Evolutionary conservation across 1,284 basidiomycete species (phyloP).

Genomic region (Heterobasidion annosum): DNA sequence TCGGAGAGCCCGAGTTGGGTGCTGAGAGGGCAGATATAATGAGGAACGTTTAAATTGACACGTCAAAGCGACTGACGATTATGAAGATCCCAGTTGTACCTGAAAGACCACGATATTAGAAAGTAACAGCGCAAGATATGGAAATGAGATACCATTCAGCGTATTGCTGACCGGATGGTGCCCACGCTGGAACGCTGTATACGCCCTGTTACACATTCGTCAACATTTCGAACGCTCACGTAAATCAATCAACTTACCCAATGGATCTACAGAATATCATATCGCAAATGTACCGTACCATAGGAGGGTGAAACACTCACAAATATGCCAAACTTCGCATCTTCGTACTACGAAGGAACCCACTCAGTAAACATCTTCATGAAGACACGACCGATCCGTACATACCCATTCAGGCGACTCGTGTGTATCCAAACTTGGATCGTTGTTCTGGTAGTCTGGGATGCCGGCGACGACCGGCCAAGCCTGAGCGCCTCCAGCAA

Average conservation of each 20-base stretch:
- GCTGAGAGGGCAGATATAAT: conserved; percentile 4
- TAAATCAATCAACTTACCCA: conserved; percentile 26
- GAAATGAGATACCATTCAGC: conserved; percentile 49
- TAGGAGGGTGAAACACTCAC: conserved; percentile 20
- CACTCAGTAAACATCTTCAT: not conserved
- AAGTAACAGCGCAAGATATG: not conserved
- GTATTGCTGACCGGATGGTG: conserved; percentile 25
- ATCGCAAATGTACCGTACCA: not conserved
- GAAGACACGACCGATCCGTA: not conserved
- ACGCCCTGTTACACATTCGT: conserved; percentile 19
- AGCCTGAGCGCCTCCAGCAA: conserved; percentile 15
- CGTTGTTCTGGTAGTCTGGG: conserved; percentile 29
- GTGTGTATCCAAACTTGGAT: conserved; percentile 28
- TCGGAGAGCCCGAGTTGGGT: conserved; percentile 24
- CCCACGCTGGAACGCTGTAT: conserved; percentile 43
- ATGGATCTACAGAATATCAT: conserved; percentile 31
- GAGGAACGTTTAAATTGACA: not conserved
- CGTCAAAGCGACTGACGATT: conserved; percentile 11
- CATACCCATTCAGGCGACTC: conserved; percentile 45
- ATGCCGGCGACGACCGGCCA: conserved; percentile 28
- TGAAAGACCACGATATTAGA: not conserved
- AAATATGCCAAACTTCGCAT: conserved; percentile 50
- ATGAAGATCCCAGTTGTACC: conserved; percentile 31
- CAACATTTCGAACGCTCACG: too few relatives aligned
- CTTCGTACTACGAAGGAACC: conserved; percentile 26